These are phyloP conservation scores for Coniella lustricola DNA, from an alignment of 2,329 filamentous ascomycete species.

Conservation along the genomic window DNA sequence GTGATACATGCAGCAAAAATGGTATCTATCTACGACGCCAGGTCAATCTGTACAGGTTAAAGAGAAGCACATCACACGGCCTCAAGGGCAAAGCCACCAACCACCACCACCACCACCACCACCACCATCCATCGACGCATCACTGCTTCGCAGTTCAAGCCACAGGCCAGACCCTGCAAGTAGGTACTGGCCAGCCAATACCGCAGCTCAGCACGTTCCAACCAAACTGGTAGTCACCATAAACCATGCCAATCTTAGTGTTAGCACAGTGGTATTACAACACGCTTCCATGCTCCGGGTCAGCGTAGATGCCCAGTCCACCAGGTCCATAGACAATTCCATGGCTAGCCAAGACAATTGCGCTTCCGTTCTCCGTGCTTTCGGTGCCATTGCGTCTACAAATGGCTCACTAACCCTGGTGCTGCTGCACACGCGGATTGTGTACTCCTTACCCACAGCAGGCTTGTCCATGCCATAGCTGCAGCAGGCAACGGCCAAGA, in stretches of 20 bases:
- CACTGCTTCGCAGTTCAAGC: no score
- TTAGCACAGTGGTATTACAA: slow-evolving; percentile 59
- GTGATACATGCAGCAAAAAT: no score
- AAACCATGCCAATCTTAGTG: slow-evolving; percentile 43
- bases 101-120: not conserved
- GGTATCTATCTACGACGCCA: no score
- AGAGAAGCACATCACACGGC: no score
- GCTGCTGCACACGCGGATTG: slow-evolving; percentile 58
- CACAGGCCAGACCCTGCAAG: no score
- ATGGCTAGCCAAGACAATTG: slow-evolving; percentile 49
- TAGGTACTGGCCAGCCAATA: slow-evolving; percentile 34
- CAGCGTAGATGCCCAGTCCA: slow-evolving; percentile 52
- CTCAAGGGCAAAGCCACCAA: no score
- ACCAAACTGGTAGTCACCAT: slow-evolving; percentile 38
- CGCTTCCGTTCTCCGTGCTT: slow-evolving; percentile 51
- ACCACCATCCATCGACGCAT: no score
- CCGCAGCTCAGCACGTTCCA: slow-evolving; percentile 38
- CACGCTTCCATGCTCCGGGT: slow-evolving; percentile 38
- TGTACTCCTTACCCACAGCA: slow-evolving; percentile 54
- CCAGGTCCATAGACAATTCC: slow-evolving; percentile 54
- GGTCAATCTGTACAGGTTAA: no score
- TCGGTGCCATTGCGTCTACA: slow-evolving; percentile 47
- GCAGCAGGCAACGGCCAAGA: slow-evolving; percentile 55
- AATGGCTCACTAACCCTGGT: slow-evolving; percentile 44
- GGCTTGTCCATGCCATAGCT: slow-evolving; percentile 45